Evolutionary conservation across 176 grass and related monocot genomes (phyloP).

Genomic region (Carex cristatella): DNA sequence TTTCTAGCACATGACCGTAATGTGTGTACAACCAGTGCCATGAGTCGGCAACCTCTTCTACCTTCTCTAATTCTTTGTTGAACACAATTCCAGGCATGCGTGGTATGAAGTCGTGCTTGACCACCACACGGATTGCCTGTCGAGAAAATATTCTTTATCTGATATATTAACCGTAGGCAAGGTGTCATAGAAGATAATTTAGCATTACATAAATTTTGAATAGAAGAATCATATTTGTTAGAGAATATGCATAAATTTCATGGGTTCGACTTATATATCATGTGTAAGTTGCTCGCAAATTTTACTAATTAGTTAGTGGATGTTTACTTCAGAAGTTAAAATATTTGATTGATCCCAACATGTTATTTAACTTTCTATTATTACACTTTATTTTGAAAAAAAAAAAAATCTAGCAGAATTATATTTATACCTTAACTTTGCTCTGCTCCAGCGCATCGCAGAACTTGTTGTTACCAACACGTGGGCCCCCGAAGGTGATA

Average conservation of each 20-base stretch:
- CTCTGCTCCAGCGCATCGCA: constrained; percentile 8
- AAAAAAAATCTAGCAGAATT: neutral
- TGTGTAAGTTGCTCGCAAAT: neutral
- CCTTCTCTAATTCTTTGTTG: constrained; percentile 21
- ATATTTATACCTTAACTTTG: constrained; percentile 14
- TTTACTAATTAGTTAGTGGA: neutral
- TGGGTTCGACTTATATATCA: neutral
- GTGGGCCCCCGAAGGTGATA: constrained; percentile 23
- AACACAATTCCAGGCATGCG: constrained; percentile 17
- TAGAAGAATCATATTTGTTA: neutral
- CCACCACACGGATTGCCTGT: constrained; percentile 17
- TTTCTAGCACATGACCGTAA: constrained; percentile 11
- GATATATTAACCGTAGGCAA: neutral
- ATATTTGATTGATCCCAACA: neutral
- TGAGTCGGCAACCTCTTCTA: neutral
- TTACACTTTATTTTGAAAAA: too few relatives aligned
- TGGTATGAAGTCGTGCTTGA: constrained; percentile 20
- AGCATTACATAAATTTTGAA: neutral
- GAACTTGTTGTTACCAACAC: constrained; percentile 29
- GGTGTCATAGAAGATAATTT: neutral
- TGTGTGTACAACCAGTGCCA: constrained; percentile 22
- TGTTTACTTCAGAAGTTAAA: neutral
- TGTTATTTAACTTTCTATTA: neutral
- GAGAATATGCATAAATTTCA: neutral
- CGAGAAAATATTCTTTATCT: neutral